Evolutionary conservation across 2,329 filamentous ascomycete species (phyloP).

Genomic region (Colletotrichum salicis): DNA sequence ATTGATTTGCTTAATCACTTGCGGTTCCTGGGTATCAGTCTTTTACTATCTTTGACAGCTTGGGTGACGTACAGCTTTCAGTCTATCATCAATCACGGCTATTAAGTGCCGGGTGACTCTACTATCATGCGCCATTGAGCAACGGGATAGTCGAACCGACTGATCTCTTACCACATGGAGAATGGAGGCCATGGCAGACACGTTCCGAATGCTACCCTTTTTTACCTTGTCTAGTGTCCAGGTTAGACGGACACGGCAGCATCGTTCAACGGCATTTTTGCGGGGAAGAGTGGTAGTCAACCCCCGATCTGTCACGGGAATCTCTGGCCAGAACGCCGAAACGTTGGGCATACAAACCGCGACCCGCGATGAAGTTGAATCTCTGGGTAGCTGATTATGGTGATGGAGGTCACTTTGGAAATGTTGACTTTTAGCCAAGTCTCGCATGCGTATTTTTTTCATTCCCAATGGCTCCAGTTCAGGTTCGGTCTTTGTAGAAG

Average conservation of each 20-base stretch:
- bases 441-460: no score
- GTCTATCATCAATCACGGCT: not conserved
- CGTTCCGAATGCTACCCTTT: not conserved
- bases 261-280: not conserved
- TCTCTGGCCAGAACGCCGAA: not conserved
- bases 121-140: not conserved
- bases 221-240: not conserved
- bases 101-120: not conserved
- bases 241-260: not conserved
- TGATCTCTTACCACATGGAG: not conserved
- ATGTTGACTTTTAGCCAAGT: no score
- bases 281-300: not conserved
- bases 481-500: no score
- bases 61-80: not conserved
- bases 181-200: not conserved
- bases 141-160: not conserved
- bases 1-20: not conserved
- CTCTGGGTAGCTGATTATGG: no score
- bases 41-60: not conserved
- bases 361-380: no score
- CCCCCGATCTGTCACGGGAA: not conserved
- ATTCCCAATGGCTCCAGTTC: no score
- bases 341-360: no score
- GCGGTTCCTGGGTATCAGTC: not conserved
- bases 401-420: no score